These are phyloP conservation scores for Cicer bijugum DNA, from an alignment of 306 rosid genomes.

Conservation along the genomic window DNA sequence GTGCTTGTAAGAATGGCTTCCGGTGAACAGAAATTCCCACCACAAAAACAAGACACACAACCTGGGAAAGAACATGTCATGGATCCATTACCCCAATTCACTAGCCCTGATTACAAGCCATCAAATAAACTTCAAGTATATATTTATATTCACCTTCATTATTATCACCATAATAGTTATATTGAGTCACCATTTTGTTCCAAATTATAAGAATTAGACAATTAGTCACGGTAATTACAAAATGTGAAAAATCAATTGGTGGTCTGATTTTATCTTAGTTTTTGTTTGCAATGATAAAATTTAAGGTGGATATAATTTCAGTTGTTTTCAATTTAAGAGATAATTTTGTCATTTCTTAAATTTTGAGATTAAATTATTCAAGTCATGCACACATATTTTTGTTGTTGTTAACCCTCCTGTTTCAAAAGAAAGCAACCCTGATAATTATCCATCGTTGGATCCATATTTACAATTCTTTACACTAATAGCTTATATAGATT, in stretches of 20 bases:
- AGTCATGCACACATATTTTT: too few relatives aligned
- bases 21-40: conserved; percentile 57
- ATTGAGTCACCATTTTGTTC: neutral
- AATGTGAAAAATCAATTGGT: neutral
- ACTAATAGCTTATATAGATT: too few relatives aligned
- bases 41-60: conserved; percentile 65
- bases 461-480: too few relatives aligned
- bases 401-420: too few relatives aligned
- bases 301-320: too few relatives aligned
- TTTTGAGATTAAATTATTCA: too few relatives aligned
- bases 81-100: conserved; percentile 80
- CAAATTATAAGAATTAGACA: neutral
- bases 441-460: too few relatives aligned
- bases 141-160: neutral
- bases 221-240: neutral
- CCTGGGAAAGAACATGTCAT: conserved; percentile 82
- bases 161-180: neutral
- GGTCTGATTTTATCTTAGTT: too few relatives aligned
- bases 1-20: conserved; percentile 70
- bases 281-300: too few relatives aligned
- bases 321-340: too few relatives aligned
- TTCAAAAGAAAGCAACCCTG: too few relatives aligned
- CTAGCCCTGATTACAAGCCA: conserved; percentile 66
- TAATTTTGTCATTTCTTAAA: too few relatives aligned
- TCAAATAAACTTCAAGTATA: conserved; percentile 71